Evolutionary conservation across 805 yeast genomes (phyloP).

Genomic region (Tetrapisispora arboricola): DNA sequence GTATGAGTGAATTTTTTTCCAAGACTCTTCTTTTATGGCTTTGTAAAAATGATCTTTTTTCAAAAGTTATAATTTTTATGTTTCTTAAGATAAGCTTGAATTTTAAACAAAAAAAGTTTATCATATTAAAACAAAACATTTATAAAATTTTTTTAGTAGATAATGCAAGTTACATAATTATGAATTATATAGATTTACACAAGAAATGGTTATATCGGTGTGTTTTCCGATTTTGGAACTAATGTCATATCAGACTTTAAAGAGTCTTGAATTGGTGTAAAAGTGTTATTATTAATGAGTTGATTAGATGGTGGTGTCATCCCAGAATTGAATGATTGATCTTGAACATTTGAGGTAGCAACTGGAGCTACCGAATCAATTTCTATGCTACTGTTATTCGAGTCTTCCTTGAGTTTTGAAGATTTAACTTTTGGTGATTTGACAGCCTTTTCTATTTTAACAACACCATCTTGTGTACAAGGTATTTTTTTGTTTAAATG

Average conservation of each 20-base stretch:
- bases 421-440: background rate
- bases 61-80: too few species aligned
- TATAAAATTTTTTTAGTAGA: background rate
- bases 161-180: conserved; percentile 2
- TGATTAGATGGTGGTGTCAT: background rate
- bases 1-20: too few species aligned
- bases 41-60: too few species aligned
- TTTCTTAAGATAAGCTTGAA: too few species aligned
- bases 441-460: background rate
- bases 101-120: background rate
- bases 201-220: background rate
- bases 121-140: conserved; percentile 1
- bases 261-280: background rate
- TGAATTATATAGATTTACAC: background rate
- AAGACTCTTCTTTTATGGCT: too few species aligned
- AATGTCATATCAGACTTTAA: conserved; percentile 1
- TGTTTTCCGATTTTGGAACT: conserved; percentile 6
- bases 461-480: conserved; percentile 14
- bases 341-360: background rate
- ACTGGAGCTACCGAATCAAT: background rate
- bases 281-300: background rate
- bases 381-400: background rate
- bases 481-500: conserved; percentile 31
- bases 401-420: background rate
- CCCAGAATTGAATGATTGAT: background rate